phyloP scores from a whole-genome alignment of 2,329 filamentous ascomycete genomes.

The Beauveria sp. region DNA sequence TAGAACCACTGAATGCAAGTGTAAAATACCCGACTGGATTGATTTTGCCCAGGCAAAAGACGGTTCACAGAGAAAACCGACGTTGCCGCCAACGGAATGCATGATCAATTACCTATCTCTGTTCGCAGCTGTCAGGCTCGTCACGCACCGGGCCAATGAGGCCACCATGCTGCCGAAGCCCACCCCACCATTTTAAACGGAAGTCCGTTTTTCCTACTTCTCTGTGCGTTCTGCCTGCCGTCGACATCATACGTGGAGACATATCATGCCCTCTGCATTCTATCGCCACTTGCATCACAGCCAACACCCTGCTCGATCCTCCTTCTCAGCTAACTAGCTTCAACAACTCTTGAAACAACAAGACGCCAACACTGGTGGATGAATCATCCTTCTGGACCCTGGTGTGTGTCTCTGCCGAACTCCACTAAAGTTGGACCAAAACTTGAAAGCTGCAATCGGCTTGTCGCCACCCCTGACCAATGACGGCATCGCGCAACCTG shows the following conservation, averaged over 20 bases:
- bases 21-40: too few relatives aligned
- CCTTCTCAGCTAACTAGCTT: too few relatives aligned
- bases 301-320: not conserved
- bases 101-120: not conserved
- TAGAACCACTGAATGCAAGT: too few relatives aligned
- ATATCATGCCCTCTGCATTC: not conserved
- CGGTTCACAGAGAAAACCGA: not conserved
- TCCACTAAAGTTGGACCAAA: not conserved
- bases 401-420: not conserved
- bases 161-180: not conserved
- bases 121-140: too few relatives aligned
- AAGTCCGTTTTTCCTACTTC: not conserved
- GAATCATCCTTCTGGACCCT: not conserved
- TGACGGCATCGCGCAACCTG: not conserved
- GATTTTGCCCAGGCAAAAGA: too few relatives aligned
- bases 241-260: not conserved
- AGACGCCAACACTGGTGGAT: not conserved
- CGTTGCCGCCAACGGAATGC: not conserved
- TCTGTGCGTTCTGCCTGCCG: not conserved
- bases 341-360: not conserved
- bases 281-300: conserved; percentile 8
- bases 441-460: not conserved
- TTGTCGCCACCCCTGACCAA: not conserved
- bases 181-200: conserved; percentile 9
- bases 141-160: not conserved